These are phyloP conservation scores for Begonia fuchsioides DNA, from an alignment of 306 rosid species.

Conservation along the genomic window DNA sequence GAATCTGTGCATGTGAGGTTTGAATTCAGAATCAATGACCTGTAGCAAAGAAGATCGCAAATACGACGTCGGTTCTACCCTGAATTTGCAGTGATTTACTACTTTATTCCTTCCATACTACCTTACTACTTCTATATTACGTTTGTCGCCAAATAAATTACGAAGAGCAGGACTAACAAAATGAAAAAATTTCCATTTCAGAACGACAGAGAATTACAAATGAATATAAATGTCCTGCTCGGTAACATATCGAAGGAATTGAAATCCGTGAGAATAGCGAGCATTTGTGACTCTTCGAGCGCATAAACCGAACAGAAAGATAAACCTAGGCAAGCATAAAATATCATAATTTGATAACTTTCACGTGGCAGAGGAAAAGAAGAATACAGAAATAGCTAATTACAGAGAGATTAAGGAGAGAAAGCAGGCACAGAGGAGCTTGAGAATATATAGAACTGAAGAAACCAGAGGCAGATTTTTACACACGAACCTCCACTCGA, in stretches of 20 bases:
- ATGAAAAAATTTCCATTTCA: conserved; percentile 4
- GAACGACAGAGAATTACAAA: conserved; percentile 11
- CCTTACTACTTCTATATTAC: too few species aligned
- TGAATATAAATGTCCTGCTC: too few species aligned
- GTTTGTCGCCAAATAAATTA: too few species aligned
- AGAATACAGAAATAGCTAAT: conserved; percentile 16
- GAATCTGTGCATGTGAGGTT: too few species aligned
- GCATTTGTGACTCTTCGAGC: too few species aligned
- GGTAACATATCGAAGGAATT: too few species aligned
- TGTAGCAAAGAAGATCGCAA: too few species aligned
- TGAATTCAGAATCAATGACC: too few species aligned
- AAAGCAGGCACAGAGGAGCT: conserved; percentile 1
- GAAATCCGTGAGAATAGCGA: conserved; percentile 23
- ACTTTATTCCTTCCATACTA: too few species aligned
- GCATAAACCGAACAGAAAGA: conserved; percentile 15
- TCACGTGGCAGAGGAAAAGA: conserved; percentile 21
- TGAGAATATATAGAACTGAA: conserved; percentile 21
- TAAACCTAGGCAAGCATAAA: background rate
- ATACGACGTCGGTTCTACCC: too few species aligned
- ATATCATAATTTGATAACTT: conserved; percentile 15
- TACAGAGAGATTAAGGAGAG: conserved; percentile 2
- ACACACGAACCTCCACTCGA: conserved; percentile 9
- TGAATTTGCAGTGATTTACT: too few species aligned
- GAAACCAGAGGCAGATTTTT: conserved; percentile 44
- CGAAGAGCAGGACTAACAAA: too few species aligned